A percentile compares a stretch with the other conserved stretches of the same genome.
phyloP scores from a whole-genome alignment of 371 early-diverging fungal species.

The Apophysomyces sp. region DNA sequence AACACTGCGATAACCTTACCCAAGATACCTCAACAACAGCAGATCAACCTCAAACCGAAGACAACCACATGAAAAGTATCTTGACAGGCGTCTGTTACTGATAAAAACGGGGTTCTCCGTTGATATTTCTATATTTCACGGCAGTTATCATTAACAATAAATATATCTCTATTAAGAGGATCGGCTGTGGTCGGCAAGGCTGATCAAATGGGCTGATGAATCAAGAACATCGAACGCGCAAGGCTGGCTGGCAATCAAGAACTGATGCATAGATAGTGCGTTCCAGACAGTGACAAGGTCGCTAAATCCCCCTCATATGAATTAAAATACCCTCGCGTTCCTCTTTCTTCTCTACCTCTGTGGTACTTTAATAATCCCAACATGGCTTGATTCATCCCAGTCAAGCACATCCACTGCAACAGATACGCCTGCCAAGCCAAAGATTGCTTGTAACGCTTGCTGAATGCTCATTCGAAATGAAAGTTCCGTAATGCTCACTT shows the following conservation, averaged over 20 bases:
- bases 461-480: constrained; percentile 49
- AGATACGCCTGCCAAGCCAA: constrained; percentile 40
- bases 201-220: constrained; percentile 40
- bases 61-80: background rate
- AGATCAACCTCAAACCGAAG: background rate
- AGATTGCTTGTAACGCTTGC: constrained; percentile 34
- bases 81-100: constrained; percentile 2
- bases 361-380: constrained; percentile 38
- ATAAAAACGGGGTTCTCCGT: background rate
- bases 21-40: background rate
- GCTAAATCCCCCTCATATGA: constrained; percentile 12
- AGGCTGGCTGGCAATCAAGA: constrained; percentile 21
- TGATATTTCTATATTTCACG: too few species aligned
- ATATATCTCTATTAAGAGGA: background rate
- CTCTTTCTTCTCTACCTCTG: constrained; percentile 29
- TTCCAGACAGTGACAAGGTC: constrained; percentile 42
- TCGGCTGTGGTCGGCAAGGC: constrained; percentile 26
- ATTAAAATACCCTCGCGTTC: background rate
- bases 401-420: constrained; percentile 38
- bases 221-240: constrained; percentile 35
- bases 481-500: constrained; percentile 31
- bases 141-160: too few species aligned
- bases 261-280: constrained; percentile 35
- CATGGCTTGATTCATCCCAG: constrained; percentile 33
- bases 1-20: background rate